Evolutionary conservation across 257 asterid species (phyloP).

Genomic region (Solanum ossicruentum): DNA sequence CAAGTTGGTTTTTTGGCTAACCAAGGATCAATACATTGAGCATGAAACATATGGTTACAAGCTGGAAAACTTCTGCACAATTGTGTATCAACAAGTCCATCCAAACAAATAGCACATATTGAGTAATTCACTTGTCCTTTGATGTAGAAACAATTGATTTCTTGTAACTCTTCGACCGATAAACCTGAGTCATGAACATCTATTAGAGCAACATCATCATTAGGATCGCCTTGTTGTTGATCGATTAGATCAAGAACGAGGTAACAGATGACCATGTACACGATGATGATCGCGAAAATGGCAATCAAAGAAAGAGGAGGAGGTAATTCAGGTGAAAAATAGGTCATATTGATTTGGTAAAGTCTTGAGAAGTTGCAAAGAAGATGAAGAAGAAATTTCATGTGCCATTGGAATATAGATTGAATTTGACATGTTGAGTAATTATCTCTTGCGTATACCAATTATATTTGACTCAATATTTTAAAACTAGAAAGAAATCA

Average conservation of each 20-base stretch:
- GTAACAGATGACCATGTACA: constrained; percentile 32
- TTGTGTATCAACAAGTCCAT: constrained; percentile 17
- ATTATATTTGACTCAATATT: not conserved
- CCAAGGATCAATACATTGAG: constrained; percentile 60
- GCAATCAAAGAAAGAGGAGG: constrained; percentile 34
- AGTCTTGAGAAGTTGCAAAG: not conserved
- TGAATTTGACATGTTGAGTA: not conserved
- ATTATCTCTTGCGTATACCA: not conserved
- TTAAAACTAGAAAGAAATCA: not conserved
- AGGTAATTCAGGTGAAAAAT: constrained; percentile 26
- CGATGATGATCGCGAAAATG: constrained; percentile 22
- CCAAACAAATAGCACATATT: constrained; percentile 47
- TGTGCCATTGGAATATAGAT: not conserved
- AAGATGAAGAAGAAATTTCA: not conserved
- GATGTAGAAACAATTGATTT: constrained; percentile 23
- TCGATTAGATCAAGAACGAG: constrained; percentile 28
- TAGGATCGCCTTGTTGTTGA: not conserved
- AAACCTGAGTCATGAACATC: constrained; percentile 10
- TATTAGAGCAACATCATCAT: not conserved
- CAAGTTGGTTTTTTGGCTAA: constrained; percentile 35
- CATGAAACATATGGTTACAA: constrained; percentile 54
- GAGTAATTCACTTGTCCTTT: constrained; percentile 7
- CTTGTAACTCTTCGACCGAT: constrained; percentile 34
- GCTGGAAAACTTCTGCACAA: constrained; percentile 43
- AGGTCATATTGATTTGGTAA: constrained; percentile 1